Conservation (phyloP, 2,329 filamentous ascomycete species). For the Raffaelea ambrosiae region DNA sequence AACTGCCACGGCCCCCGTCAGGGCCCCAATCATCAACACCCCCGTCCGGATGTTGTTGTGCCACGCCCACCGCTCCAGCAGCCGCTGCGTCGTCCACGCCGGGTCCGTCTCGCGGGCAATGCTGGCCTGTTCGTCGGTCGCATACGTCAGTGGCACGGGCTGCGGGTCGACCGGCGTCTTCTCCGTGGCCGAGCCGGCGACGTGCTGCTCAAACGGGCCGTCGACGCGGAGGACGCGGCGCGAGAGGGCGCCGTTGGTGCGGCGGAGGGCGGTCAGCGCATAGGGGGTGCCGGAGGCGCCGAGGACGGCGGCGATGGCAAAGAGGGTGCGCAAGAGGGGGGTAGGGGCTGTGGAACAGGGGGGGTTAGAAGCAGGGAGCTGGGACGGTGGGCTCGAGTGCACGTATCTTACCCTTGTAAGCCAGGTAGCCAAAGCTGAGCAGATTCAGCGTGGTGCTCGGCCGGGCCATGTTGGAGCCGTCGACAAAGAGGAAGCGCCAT, state of each 20-base stretch:
- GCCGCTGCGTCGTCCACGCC: slow-evolving; percentile 1
- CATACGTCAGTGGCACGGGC: not conserved
- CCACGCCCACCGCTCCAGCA: not conserved
- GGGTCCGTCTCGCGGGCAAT: slow-evolving; percentile 1
- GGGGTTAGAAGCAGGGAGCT: not conserved
- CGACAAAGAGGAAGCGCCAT: slow-evolving; percentile 2
- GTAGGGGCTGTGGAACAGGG: not conserved
- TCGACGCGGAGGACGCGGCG: not conserved
- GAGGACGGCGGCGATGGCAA: not conserved
- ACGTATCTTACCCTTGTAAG: not conserved
- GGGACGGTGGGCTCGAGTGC: not conserved
- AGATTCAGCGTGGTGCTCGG: not conserved
- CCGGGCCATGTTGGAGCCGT: not conserved
- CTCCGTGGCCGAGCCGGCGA: not conserved
- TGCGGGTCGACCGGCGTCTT: not conserved
- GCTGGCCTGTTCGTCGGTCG: not conserved
- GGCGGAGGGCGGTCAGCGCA: not conserved
- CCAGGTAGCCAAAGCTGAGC: not conserved
- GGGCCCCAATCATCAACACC: not conserved
- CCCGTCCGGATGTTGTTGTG: slow-evolving; percentile 1
- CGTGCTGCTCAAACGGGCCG: not conserved
- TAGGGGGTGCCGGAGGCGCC: slow-evolving; percentile 1
- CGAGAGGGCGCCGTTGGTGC: slow-evolving; percentile 2
- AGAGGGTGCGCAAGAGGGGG: not conserved
- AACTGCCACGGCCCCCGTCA: not conserved